These are phyloP conservation scores for Infundibulicybe gibba DNA, from an alignment of 768 basidiomycete species.

Conservation along the genomic window DNA sequence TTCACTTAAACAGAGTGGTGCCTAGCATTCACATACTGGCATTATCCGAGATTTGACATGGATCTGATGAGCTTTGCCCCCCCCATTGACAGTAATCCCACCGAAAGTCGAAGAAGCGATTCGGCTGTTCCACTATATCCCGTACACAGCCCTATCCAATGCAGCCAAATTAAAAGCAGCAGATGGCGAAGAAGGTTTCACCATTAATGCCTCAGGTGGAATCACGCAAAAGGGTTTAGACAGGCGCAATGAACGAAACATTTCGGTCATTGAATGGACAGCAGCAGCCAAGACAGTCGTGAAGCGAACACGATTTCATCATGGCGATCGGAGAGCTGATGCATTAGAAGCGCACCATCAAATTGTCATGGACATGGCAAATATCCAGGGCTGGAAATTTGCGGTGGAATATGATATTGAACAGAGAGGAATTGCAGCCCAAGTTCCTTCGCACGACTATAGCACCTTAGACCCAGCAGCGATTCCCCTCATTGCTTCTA, in stretches of 20 bases:
- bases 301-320: conserved; percentile 4
- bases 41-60: too few relatives aligned
- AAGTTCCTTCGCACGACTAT: conserved; percentile 11
- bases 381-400: conserved; percentile 7
- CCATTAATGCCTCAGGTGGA: conserved; percentile 3
- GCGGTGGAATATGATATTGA: conserved; percentile 18
- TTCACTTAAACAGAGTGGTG: too few relatives aligned
- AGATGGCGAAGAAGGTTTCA: conserved; percentile 12
- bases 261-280: conserved; percentile 12
- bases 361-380: conserved; percentile 2
- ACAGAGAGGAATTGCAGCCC: conserved; percentile 11
- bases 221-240: conserved; percentile 13
- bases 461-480: conserved; percentile 5
- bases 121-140: conserved; percentile 10
- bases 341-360: conserved; percentile 9
- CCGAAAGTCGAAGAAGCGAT: neutral
- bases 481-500: conserved; percentile 5
- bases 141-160: conserved; percentile 15
- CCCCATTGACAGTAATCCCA: neutral
- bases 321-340: conserved; percentile 9
- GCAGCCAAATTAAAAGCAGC: conserved; percentile 8
- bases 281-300: conserved; percentile 3
- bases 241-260: conserved; percentile 10
- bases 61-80: too few relatives aligned
- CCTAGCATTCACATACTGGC: too few relatives aligned